These are phyloP conservation scores for Lunularia cruciata DNA, from an alignment of 225 moss, liverwort and hornwort species.

Conservation along the genomic window DNA sequence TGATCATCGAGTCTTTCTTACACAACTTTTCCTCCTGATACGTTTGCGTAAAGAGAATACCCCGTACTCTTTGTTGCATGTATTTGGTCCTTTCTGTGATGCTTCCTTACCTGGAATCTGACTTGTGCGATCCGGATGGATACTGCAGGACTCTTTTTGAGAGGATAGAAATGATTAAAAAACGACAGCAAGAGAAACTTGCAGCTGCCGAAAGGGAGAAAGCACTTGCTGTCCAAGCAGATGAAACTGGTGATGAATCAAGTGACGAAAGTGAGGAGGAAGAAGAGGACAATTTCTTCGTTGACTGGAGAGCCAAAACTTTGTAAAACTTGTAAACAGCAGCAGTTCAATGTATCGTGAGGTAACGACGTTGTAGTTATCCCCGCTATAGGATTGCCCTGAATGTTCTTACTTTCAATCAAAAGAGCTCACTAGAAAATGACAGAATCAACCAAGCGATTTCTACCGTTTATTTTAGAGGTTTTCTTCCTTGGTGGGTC, in stretches of 20 bases:
- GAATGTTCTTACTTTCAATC: no score
- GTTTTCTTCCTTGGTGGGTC: no score
- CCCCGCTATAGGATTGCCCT: no score
- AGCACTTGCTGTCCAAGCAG: neutral
- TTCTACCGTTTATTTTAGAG: no score
- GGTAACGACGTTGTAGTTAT: no score
- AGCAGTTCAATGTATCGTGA: no score
- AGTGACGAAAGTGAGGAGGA: constrained; percentile 44
- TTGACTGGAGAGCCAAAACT: constrained; percentile 57
- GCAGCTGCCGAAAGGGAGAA: constrained; percentile 13
- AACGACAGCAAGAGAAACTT: constrained; percentile 35
- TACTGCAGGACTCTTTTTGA: constrained; percentile 29
- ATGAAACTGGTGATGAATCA: constrained; percentile 26
- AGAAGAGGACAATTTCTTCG: constrained; percentile 35
- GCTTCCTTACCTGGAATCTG: neutral
- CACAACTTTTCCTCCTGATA: no score
- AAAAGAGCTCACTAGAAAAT: no score
- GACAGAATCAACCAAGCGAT: no score
- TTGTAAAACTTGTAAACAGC: constrained; percentile 3
- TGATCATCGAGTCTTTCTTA: no score
- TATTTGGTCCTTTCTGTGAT: neutral
- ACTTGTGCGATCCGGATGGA: neutral
- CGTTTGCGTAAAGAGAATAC: no score
- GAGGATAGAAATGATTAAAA: constrained; percentile 37
- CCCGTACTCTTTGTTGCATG: neutral